phyloP scores from a whole-genome alignment of 306 rosid species.

The Quillaja saponaria region DNA sequence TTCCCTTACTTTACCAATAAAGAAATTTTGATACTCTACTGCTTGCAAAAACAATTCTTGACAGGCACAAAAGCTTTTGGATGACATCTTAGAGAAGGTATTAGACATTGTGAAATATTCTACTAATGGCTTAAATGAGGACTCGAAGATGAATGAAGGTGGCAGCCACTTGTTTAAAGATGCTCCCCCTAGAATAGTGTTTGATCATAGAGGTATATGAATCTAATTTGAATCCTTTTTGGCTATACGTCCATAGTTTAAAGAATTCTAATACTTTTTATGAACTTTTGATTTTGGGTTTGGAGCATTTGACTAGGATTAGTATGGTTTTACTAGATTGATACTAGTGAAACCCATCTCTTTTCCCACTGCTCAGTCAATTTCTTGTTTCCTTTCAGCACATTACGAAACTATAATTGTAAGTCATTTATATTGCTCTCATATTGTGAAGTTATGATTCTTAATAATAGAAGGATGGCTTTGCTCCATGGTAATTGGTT shows the following conservation, averaged over 20 bases:
- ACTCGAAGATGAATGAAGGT: slow-evolving; percentile 44
- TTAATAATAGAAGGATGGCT: no score
- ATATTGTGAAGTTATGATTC: no score
- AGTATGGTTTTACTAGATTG: background rate
- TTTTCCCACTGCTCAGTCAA: slow-evolving; percentile 25
- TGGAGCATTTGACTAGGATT: no score
- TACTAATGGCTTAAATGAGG: slow-evolving; percentile 45
- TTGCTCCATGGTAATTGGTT: slow-evolving; percentile 17
- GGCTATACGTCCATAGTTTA: no score
- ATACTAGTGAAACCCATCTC: slow-evolving; percentile 31
- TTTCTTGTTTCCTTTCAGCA: slow-evolving; percentile 25
- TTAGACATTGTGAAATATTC: background rate
- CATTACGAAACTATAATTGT: background rate
- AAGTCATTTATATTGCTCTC: no score
- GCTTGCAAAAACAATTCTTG: no score
- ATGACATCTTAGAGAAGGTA: no score
- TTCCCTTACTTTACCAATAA: no score
- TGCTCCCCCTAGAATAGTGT: slow-evolving; percentile 67
- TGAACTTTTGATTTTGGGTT: no score
- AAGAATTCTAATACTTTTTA: no score
- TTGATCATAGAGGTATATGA: slow-evolving; percentile 64
- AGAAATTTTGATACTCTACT: no score
- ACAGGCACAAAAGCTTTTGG: no score
- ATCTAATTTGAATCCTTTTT: slow-evolving; percentile 22
- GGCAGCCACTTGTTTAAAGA: slow-evolving; percentile 77